Evolutionary conservation across 768 basidiomycete genomes (phyloP), one percentile per base, ranked within the genome.

Genomic region (Ephemerocybe angulata): DNA sequence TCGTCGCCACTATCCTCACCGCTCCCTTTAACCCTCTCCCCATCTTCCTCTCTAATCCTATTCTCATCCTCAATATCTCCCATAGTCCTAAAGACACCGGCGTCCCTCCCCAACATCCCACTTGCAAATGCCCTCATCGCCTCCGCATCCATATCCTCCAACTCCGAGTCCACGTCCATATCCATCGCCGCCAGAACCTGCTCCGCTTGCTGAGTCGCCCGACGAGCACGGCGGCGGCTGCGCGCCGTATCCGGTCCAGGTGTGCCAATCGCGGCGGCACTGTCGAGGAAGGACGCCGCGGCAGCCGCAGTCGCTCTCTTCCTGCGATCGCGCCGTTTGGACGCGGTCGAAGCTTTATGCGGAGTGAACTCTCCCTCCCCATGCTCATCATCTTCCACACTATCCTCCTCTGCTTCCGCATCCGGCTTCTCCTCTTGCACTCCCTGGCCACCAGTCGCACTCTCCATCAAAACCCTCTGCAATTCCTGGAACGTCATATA

Each of bases 101-200:
- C 83, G 21, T 75, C 66, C 7, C 58, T 25, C 0, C 71, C 75
- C 54, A 79, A 68, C 59, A 80, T 76, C 4, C 85, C 76, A 48
- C 72, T 62, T 38, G 80, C 71, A 55, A 88, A 88, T 13, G 68
- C 63, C 55, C 67, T 65, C 85, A 88, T 80, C 21, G 80, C 81
- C 2, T 67, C 64, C 41, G 73, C 38, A 59, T 77, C 72, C 10
- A 77, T 37, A 8, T 76, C 50, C 17, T n/a, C 75, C 38, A 84
- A 49, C 22, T 88, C 86, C 0, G 73, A 69, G 56, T 90, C 88
- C 19, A 90, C 65, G 1, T 81, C 78, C 88, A 90, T 90, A 2
- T 81, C 78, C 87, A 89, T 90, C 21, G 76, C 86, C 4, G 3
- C 25, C 13, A 17, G 27, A 3, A 50, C 77, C 79, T 1, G 68